A percentile compares a stretch with the other conserved stretches of the same genome.
phyloP scores from a whole-genome alignment of 1,284 basidiomycete genomes.

The Leccinum subrobustum region DNA sequence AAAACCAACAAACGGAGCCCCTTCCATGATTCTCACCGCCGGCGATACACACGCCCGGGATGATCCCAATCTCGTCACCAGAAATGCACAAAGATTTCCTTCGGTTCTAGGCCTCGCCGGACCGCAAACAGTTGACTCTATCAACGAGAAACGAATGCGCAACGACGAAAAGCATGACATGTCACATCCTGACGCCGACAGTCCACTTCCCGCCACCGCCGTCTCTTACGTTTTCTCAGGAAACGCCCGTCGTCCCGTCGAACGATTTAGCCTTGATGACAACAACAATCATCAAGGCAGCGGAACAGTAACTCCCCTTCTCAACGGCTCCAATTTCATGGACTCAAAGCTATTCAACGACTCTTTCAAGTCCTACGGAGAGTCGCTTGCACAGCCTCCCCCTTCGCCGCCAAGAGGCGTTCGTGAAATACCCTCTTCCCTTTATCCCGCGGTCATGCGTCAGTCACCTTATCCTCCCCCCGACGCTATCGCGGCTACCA shows the following conservation, averaged over 20 bases:
- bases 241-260: constrained; percentile 43
- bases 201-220: constrained; percentile 33
- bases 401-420: constrained; percentile 26
- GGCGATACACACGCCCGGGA: constrained; percentile 22
- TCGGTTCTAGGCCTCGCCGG: constrained; percentile 10
- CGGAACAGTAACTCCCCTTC: constrained; percentile 33
- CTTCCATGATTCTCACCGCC: constrained; percentile 31
- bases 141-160: constrained; percentile 21
- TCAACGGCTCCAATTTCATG: constrained; percentile 31
- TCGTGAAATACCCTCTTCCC: constrained; percentile 30
- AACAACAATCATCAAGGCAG: constrained; percentile 25
- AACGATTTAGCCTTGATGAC: constrained; percentile 52
- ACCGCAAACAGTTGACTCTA: constrained; percentile 17
- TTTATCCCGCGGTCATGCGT: constrained; percentile 43
- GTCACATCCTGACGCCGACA: constrained; percentile 27
- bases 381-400: constrained; percentile 23
- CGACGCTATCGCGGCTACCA: constrained; percentile 38
- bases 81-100: constrained; percentile 13
- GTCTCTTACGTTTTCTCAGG: constrained; percentile 44
- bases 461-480: constrained; percentile 44
- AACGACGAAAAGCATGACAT: constrained; percentile 26
- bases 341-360: constrained; percentile 32
- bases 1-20: constrained; percentile 28
- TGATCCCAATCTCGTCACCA: constrained; percentile 9
- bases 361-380: constrained; percentile 33